These are phyloP conservation scores for Zasmidium cellare DNA, from an alignment of 2,329 filamentous ascomycete genomes.

Conservation along the genomic window DNA sequence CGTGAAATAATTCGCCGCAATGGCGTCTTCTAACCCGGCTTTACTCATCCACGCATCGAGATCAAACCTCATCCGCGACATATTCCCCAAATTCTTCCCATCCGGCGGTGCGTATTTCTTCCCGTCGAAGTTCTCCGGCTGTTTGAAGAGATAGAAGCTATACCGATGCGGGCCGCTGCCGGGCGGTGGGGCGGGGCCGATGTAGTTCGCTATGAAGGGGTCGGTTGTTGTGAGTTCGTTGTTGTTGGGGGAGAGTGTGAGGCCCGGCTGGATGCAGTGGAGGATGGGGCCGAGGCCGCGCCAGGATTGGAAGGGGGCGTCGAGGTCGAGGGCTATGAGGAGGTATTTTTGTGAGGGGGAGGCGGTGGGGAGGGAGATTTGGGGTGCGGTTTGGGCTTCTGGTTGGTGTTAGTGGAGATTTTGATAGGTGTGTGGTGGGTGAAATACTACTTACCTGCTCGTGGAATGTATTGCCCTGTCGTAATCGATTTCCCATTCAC, in stretches of 20 bases:
- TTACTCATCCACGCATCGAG: not conserved
- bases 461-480: too few relatives aligned
- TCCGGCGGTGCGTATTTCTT: not conserved
- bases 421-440: not conserved
- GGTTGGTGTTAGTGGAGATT: not conserved
- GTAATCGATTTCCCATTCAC: too few relatives aligned
- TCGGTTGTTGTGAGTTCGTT: conserved; percentile 4
- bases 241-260: conserved; percentile 24
- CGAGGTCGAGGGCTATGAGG: conserved; percentile 47
- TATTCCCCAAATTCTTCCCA: not conserved
- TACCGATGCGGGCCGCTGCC: conserved; percentile 51
- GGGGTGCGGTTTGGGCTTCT: conserved; percentile 23
- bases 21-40: not conserved
- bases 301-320: conserved; percentile 48
- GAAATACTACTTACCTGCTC: not conserved
- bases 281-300: conserved; percentile 46
- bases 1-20: conserved; percentile 1
- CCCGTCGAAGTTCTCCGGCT: not conserved
- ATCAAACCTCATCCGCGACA: not conserved
- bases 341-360: conserved; percentile 21
- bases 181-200: conserved; percentile 50
- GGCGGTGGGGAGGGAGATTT: conserved; percentile 13
- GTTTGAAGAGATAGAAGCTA: conserved; percentile 23
- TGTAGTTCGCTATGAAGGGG: conserved; percentile 42
- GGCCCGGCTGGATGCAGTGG: conserved; percentile 50